Evolutionary conservation across 805 yeast species (phyloP).

Genomic region (Saturnispora hagleri): DNA sequence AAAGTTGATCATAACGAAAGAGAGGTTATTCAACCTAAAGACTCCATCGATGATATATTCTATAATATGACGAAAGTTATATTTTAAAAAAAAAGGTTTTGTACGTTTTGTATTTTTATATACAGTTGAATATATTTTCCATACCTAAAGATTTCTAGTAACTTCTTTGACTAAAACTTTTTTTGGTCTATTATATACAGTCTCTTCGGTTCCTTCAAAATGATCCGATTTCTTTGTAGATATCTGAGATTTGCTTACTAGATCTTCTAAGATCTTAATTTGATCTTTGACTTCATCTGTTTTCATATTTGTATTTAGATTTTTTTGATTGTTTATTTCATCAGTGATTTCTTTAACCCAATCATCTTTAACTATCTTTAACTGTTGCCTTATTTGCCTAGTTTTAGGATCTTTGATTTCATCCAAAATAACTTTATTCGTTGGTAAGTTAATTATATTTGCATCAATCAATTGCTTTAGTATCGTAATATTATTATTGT

Average conservation of each 20-base stretch:
- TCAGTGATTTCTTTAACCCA: conserved; percentile 10
- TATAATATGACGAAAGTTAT: conserved; percentile 20
- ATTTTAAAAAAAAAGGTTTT: background rate
- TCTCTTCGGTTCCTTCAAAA: conserved; percentile 3
- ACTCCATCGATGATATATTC: conserved; percentile 42
- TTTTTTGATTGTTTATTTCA: conserved; percentile 1
- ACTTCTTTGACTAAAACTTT: conserved; percentile 10
- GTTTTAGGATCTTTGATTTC: conserved; percentile 11
- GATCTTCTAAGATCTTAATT: conserved; percentile 15
- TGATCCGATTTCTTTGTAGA: conserved; percentile 2
- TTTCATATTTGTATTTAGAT: conserved; percentile 1
- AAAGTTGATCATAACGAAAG: conserved; percentile 20
- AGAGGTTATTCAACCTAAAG: conserved; percentile 31
- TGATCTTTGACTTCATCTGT: conserved; percentile 13
- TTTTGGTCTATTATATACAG: conserved; percentile 9
- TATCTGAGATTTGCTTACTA: conserved; percentile 15
- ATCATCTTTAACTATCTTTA: conserved; percentile 19
- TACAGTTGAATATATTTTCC: background rate
- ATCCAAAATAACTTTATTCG: conserved; percentile 16
- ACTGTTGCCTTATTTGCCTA: conserved; percentile 15
- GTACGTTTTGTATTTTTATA: background rate
- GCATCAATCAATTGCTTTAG: conserved; percentile 16
- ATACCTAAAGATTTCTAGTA: conserved; percentile 7
- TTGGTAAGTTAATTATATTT: conserved; percentile 18
- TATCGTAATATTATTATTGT: conserved; percentile 10